Evolutionary conservation across 2,329 filamentous ascomycete genomes (phyloP), one percentile per base, ranked within the genome.

Genomic region (Pseudocercospora vitis): DNA sequence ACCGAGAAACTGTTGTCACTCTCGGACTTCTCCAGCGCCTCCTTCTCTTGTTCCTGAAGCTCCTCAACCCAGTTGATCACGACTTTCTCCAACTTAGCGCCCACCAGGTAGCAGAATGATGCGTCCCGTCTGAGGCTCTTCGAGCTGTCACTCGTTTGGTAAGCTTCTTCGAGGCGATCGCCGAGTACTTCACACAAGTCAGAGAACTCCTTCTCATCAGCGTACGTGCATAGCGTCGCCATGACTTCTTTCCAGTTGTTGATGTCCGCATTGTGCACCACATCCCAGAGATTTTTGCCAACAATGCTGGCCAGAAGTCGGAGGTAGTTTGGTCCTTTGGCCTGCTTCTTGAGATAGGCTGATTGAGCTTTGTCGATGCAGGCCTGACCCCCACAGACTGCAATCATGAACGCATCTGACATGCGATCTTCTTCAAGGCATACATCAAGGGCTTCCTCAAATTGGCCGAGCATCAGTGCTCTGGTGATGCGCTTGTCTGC

Each of bases 31-130:
- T 90, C 81, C 57, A 95, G 77, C 9, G 84, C 85, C 39, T 84
- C 83, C 64, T 87, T 83, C 71, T 96, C 91, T 19, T 85, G 82
- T 73, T 97, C 91, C 61, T 90, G 82, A 12, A 97, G 82, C 72
- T 97, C 91, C 47, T 88, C 80, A 50, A 92, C 86, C 94, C 94
- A 99, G 67, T 97, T 96, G 29, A 81, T 81, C 40, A 97, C 89
- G 19, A 97, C 92, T 81, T 99, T 99, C 73, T 99, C 92, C 3
- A 99, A 80, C 75, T 96, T 97, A 14, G 92, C 95, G 55, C 94
- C 92, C 39, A 92, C 91, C 57, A 99, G 77, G 73, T 91, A 99
- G 74, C 95, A 99, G 81, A 99, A 95, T 0, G 90, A 91, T 28
- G 94, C 94, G 71, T 99, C 89, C 70, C 95, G 92, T 58, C 89